Conservation (phyloP, 768 basidiomycete genomes). For the Lactarius tabidus region DNA sequence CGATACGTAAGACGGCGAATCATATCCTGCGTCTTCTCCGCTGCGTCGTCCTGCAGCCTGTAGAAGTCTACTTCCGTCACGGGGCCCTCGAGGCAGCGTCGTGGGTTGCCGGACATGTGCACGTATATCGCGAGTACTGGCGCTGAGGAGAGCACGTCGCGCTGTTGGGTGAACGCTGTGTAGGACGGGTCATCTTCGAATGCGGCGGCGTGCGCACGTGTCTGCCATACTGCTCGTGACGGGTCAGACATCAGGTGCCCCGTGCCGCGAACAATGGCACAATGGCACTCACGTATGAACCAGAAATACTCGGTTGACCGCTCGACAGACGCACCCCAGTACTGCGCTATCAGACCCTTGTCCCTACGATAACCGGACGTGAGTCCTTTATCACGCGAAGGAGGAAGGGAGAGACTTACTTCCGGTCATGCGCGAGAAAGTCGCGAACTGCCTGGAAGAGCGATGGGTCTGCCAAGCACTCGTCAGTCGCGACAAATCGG, state of each 20-base stretch:
- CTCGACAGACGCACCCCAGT: conserved; percentile 9
- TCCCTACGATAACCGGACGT: neutral
- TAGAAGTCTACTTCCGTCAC: conserved; percentile 11
- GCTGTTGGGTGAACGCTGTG: neutral
- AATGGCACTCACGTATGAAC: conserved; percentile 6
- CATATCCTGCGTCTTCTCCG: conserved; percentile 1
- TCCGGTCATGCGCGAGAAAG: neutral
- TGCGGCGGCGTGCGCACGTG: conserved; percentile 1
- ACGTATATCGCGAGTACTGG: neutral
- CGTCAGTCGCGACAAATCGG: neutral
- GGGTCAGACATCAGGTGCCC: no score
- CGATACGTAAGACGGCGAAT: neutral
- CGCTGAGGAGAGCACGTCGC: neutral
- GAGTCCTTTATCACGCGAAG: neutral
- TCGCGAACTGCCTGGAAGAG: conserved; percentile 5
- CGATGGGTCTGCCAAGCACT: neutral
- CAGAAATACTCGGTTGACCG: conserved; percentile 1
- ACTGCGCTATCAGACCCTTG: conserved; percentile 11
- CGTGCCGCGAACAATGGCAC: neutral
- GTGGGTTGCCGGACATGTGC: neutral
- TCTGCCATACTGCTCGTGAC: conserved; percentile 5
- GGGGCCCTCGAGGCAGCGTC: neutral
- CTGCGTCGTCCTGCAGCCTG: neutral
- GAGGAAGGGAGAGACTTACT: neutral
- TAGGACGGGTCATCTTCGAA: conserved; percentile 4